Percentiles rank a stretch among this genome's conserved stretches.
phyloP scores from a whole-genome alignment of 2,329 filamentous ascomycete genomes.

The Talaromyces amestolkiae region DNA sequence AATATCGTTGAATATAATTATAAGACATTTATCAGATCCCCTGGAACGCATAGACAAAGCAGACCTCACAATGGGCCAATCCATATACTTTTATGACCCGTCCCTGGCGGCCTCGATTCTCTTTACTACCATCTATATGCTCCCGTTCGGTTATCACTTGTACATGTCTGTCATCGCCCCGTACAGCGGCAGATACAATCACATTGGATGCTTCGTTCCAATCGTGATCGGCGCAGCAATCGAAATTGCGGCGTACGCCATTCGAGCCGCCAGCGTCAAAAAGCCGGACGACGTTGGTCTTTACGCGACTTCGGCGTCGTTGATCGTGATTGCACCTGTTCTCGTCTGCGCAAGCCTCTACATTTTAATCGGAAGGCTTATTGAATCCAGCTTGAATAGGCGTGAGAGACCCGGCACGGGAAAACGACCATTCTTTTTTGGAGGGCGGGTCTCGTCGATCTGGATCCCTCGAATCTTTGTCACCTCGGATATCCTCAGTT shows the following conservation, averaged over 20 bases:
- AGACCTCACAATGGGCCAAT: not conserved
- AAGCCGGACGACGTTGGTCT: slow-evolving; percentile 36
- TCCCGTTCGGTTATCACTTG: slow-evolving; percentile 39
- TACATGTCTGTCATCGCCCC: not conserved
- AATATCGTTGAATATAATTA: not conserved
- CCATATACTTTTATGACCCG: slow-evolving; percentile 47
- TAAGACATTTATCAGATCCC: not conserved
- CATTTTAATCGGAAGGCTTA: slow-evolving; percentile 35
- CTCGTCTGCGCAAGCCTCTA: slow-evolving; percentile 32
- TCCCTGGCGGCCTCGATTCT: slow-evolving; percentile 45
- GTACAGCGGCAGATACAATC: slow-evolving; percentile 27
- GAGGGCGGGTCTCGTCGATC: not conserved
- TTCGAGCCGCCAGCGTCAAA: slow-evolving; percentile 40
- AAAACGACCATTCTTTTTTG: slow-evolving; percentile 22
- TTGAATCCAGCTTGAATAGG: slow-evolving; percentile 19
- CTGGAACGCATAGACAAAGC: not conserved
- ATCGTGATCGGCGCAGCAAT: not conserved
- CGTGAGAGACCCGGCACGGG: slow-evolving; percentile 23
- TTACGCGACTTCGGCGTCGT: slow-evolving; percentile 41
- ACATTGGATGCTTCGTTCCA: slow-evolving; percentile 29
- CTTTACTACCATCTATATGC: slow-evolving; percentile 43
- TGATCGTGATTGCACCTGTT: slow-evolving; percentile 38
- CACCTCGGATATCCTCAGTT: slow-evolving; percentile 31
- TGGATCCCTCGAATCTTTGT: slow-evolving; percentile 38
- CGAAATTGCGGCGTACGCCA: slow-evolving; percentile 45